phyloP scores from a whole-genome alignment of 2,329 filamentous ascomycete genomes.

The Penicillium capsulatum region DNA sequence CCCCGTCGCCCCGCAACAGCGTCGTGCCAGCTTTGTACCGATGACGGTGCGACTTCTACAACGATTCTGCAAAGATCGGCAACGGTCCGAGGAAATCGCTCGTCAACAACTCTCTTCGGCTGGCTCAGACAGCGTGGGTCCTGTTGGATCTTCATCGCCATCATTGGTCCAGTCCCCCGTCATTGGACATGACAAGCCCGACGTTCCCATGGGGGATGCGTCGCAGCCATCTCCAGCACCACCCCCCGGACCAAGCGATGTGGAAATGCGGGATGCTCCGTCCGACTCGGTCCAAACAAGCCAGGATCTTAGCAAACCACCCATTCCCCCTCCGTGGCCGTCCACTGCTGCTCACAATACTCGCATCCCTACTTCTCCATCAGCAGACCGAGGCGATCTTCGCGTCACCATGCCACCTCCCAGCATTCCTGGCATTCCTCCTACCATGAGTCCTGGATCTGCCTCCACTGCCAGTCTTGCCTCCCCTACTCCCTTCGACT shows the following conservation, averaged over 20 bases:
- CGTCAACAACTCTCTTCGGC: slow-evolving; percentile 20
- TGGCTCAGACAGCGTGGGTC: slow-evolving; percentile 13
- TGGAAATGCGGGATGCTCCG: slow-evolving; percentile 44
- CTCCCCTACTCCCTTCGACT: slow-evolving; percentile 28
- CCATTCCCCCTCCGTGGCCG: slow-evolving; percentile 32
- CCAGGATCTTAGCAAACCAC: slow-evolving; percentile 18
- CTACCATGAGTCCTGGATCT: slow-evolving; percentile 27
- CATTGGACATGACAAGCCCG: slow-evolving; percentile 3
- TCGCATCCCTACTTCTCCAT: slow-evolving; percentile 25
- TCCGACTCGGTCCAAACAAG: slow-evolving; percentile 1
- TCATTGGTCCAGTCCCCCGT: slow-evolving; percentile 11
- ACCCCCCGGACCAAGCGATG: slow-evolving; percentile 29
- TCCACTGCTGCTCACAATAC: slow-evolving; percentile 38
- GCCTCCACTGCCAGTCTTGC: slow-evolving; percentile 29
- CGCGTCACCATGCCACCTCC: slow-evolving; percentile 29
- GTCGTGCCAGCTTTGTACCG: slow-evolving; percentile 34
- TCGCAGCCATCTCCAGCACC: slow-evolving; percentile 3
- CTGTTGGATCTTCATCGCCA: slow-evolving; percentile 14
- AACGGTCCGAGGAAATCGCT: slow-evolving; percentile 31
- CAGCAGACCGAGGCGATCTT: slow-evolving; percentile 19
- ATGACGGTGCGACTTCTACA: slow-evolving; percentile 42
- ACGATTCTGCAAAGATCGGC: slow-evolving; percentile 41
- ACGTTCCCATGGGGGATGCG: slow-evolving; percentile 6
- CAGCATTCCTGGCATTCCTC: slow-evolving; percentile 19
- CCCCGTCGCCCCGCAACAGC: slow-evolving; percentile 19